Percentiles rank a stretch among this genome's conserved stretches.
Conservation (phyloP, 2,329 filamentous ascomycete genomes). For the Harringtonia lauricola region DNA sequence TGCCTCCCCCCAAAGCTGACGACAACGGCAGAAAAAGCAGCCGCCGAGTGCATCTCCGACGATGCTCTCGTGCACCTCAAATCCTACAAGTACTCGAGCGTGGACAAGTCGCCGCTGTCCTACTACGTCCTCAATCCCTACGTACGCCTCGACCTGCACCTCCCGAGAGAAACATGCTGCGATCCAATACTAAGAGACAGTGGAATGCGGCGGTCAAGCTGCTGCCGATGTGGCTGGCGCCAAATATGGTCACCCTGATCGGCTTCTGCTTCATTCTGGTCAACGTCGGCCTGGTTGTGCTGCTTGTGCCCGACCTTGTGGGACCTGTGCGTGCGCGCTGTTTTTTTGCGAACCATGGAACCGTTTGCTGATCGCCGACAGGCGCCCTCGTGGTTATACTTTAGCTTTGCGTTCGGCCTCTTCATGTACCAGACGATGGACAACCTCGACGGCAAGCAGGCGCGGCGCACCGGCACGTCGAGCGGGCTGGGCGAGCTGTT, state of each 20-base stretch:
- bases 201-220: conserved; percentile 95
- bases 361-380: conserved; percentile 22
- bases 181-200: conserved; percentile 31
- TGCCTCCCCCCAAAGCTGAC: too few species aligned
- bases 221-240: conserved; percentile 89
- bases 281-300: conserved; percentile 64
- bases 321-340: conserved; percentile 69
- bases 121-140: conserved; percentile 91
- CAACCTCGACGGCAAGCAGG: conserved; percentile 97
- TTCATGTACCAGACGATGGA: conserved; percentile 99
- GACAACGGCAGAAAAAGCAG: neutral
- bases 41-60: conserved; percentile 68
- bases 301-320: conserved; percentile 80
- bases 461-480: conserved; percentile 84
- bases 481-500: conserved; percentile 93
- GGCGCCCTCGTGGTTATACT: conserved; percentile 88
- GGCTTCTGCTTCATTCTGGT: conserved; percentile 90
- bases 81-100: conserved; percentile 93
- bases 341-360: neutral
- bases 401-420: conserved; percentile 86
- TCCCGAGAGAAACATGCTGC: neutral
- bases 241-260: conserved; percentile 92
- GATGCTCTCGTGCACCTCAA: conserved; percentile 86
- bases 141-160: conserved; percentile 46
- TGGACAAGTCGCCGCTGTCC: conserved; percentile 91